Evolutionary conservation across 345 rosid genomes (phyloP).

Genomic region (Syzygium jambos): DNA sequence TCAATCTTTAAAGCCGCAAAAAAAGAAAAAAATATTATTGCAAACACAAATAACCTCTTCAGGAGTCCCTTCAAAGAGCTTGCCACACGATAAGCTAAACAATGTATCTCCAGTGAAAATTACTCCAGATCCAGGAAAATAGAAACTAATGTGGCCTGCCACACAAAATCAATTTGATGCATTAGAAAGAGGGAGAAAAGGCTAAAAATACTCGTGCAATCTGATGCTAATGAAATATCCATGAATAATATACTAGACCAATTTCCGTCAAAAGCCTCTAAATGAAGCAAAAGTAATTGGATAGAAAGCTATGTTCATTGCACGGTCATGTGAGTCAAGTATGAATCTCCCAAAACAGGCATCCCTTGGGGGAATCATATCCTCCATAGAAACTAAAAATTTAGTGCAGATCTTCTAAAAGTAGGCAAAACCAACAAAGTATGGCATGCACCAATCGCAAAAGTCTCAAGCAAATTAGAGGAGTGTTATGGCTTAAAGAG

Average conservation of each 20-base stretch:
- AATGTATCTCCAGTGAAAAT: conserved; percentile 90
- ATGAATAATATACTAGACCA: background rate
- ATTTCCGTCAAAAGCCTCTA: background rate
- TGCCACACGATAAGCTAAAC: conserved; percentile 97
- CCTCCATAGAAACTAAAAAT: background rate
- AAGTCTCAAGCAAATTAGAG: background rate
- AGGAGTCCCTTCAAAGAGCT: conserved; percentile 85
- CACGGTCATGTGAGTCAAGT: background rate
- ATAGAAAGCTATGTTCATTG: background rate
- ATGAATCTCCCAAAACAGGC: background rate
- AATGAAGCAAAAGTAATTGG: background rate
- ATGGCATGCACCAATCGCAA: background rate
- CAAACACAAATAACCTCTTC: conserved; percentile 46
- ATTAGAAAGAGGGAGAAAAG: background rate
- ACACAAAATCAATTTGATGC: background rate
- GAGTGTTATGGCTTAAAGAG: background rate
- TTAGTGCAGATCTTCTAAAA: background rate
- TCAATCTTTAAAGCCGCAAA: background rate
- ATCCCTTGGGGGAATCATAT: background rate
- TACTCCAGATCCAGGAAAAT: conserved; percentile 82
- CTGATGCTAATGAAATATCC: background rate
- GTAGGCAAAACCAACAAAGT: background rate
- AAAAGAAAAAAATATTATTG: background rate
- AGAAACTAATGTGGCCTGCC: conserved; percentile 93
- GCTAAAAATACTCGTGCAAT: background rate